Evolutionary conservation across 495 filamentous ascomycete species (phyloP).

Genomic region (Tuber umbilicatum): DNA sequence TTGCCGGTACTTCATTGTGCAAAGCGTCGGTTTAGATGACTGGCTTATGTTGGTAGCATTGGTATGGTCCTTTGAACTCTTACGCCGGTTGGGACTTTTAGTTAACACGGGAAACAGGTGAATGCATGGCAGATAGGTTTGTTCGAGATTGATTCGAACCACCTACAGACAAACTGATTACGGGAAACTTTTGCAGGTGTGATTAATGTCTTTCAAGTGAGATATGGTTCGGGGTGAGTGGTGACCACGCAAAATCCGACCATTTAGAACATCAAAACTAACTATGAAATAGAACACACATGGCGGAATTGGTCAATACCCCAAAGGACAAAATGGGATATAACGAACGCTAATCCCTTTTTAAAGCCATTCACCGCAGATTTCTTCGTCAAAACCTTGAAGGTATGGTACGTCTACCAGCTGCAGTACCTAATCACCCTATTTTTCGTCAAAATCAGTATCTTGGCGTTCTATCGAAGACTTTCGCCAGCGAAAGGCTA

Average conservation of each 20-base stretch:
- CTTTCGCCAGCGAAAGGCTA: constrained; percentile 41
- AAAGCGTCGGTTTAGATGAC: constrained; percentile 29
- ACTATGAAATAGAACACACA: constrained; percentile 21
- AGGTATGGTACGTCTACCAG: constrained; percentile 40
- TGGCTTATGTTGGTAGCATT: constrained; percentile 34
- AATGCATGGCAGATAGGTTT: constrained; percentile 31
- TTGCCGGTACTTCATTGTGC: constrained; percentile 29
- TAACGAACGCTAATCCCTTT: background rate
- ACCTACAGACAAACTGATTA: background rate
- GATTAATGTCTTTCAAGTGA: constrained; percentile 34
- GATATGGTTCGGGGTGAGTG: constrained; percentile 35
- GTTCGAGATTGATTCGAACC: background rate
- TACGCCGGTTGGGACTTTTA: background rate
- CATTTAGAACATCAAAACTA: background rate
- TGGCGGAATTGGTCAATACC: constrained; percentile 16
- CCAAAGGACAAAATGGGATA: background rate
- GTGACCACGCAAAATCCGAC: background rate
- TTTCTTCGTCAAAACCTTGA: constrained; percentile 27
- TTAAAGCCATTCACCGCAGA: background rate
- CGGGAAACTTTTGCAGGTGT: constrained; percentile 8
- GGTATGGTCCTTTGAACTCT: constrained; percentile 11
- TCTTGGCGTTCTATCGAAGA: constrained; percentile 43
- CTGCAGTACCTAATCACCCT: constrained; percentile 32
- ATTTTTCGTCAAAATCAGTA: constrained; percentile 43
- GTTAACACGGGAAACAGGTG: constrained; percentile 13